Percentiles rank a stretch among this genome's conserved stretches.
These are phyloP conservation scores for Drechslerella stenobrocha DNA, from an alignment of 2,329 filamentous ascomycete genomes.

Conservation along the genomic window DNA sequence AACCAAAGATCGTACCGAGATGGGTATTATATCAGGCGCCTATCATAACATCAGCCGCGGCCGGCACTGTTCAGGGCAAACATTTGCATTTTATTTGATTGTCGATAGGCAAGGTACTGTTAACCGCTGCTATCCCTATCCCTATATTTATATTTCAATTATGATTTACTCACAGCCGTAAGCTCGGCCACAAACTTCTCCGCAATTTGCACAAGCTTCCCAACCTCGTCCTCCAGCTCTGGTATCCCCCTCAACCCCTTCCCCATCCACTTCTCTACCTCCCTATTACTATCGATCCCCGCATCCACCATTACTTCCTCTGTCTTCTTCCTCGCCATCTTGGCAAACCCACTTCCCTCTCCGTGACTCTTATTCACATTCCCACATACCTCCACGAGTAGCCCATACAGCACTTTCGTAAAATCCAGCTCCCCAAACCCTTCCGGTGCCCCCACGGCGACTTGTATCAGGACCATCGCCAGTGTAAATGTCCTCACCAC, in stretches of 20 bases:
- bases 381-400: constrained; percentile 57
- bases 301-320: constrained; percentile 55
- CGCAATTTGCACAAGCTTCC: constrained; percentile 38
- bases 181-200: constrained; percentile 26
- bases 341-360: constrained; percentile 56
- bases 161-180: not conserved
- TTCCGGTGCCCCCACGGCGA: constrained; percentile 48
- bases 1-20: no score
- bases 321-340: constrained; percentile 55
- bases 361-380: constrained; percentile 58
- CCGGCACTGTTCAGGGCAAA: no score
- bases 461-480: constrained; percentile 50
- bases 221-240: constrained; percentile 44
- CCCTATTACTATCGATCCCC: constrained; percentile 48
- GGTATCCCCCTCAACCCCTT: constrained; percentile 41
- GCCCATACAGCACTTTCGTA: constrained; percentile 57
- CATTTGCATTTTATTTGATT: no score
- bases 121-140: no score
- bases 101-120: no score
- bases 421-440: constrained; percentile 56
- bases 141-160: no score
- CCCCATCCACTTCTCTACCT: constrained; percentile 45
- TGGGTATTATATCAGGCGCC: no score
- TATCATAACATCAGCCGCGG: no score
- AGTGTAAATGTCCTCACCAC: constrained; percentile 57